Evolutionary conservation across 2,329 filamentous ascomycete genomes (phyloP).

Genomic region (Trichoderma atroviride): DNA sequence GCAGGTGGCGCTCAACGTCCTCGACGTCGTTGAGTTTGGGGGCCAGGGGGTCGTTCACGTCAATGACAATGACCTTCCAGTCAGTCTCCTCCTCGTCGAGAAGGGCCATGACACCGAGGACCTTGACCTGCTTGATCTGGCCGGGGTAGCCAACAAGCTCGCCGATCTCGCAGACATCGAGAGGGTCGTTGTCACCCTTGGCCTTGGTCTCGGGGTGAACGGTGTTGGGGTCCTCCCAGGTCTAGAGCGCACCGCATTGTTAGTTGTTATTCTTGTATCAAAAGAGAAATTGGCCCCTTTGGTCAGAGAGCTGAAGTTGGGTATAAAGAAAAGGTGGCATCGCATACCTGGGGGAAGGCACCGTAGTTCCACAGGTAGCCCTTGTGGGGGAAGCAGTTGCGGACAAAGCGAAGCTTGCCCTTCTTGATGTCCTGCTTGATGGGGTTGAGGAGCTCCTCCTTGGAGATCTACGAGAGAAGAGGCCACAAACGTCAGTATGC

Average conservation of each 20-base stretch:
- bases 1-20: constrained; percentile 97
- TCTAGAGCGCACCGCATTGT: constrained; percentile 55
- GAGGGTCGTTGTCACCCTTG: constrained; percentile 98
- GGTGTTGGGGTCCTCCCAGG: constrained; percentile 97
- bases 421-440: constrained; percentile 99
- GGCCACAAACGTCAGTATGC: background rate
- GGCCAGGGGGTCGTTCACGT: constrained; percentile 95
- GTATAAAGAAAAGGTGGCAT: constrained; percentile 3
- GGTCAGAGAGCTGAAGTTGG: constrained; percentile 27
- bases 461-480: constrained; percentile 73
- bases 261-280: background rate
- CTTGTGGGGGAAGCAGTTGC: constrained; percentile 99
- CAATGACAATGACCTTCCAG: constrained; percentile 99
- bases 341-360: constrained; percentile 89
- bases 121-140: constrained; percentile 99
- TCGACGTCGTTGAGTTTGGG: constrained; percentile 97
- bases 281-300: constrained; percentile 20
- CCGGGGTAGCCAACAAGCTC: constrained; percentile 95
- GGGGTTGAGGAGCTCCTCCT: constrained; percentile 96
- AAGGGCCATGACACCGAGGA: constrained; percentile 97
- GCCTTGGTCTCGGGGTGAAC: constrained; percentile 99
- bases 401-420: constrained; percentile 98
- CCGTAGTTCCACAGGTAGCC: constrained; percentile 99
- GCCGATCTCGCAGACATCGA: constrained; percentile 99
- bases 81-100: constrained; percentile 99